Conservation (phyloP, 2,329 filamentous ascomycete species). For the Nemania bipapillata region DNA sequence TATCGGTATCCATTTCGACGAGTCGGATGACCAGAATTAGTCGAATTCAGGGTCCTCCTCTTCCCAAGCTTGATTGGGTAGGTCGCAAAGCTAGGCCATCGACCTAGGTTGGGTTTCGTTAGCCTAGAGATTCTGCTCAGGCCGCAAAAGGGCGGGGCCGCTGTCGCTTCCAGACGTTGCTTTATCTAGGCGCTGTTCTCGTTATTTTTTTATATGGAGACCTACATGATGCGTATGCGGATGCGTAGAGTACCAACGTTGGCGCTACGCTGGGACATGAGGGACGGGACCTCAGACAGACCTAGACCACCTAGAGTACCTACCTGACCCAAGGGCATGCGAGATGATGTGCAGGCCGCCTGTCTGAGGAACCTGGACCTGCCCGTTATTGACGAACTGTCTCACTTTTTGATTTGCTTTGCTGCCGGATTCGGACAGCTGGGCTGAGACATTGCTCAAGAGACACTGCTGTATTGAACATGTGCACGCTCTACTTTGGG, state of each 20-base stretch:
- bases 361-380: conserved; percentile 3
- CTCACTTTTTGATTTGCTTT: conserved; percentile 8
- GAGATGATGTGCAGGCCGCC: conserved; percentile 26
- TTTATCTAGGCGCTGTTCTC: background rate
- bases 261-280: no score
- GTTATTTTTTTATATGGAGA: no score
- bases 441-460: background rate
- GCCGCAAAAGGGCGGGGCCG: conserved; percentile 1
- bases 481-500: background rate
- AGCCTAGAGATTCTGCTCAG: background rate
- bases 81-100: background rate
- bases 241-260: background rate
- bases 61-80: conserved; percentile 11
- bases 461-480: background rate
- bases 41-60: conserved; percentile 15
- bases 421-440: background rate
- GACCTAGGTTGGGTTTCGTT: background rate
- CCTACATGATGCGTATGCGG: background rate
- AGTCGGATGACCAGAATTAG: conserved; percentile 1
- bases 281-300: conserved; percentile 9
- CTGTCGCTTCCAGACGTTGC: background rate
- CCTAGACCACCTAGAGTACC: background rate
- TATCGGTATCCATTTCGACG: conserved; percentile 3
- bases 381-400: background rate
- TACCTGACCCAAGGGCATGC: background rate